Evolutionary conservation across 1,284 basidiomycete species (phyloP), one percentile per base, ranked within the genome.

Genomic region (Exsudoporus floridanus): DNA sequence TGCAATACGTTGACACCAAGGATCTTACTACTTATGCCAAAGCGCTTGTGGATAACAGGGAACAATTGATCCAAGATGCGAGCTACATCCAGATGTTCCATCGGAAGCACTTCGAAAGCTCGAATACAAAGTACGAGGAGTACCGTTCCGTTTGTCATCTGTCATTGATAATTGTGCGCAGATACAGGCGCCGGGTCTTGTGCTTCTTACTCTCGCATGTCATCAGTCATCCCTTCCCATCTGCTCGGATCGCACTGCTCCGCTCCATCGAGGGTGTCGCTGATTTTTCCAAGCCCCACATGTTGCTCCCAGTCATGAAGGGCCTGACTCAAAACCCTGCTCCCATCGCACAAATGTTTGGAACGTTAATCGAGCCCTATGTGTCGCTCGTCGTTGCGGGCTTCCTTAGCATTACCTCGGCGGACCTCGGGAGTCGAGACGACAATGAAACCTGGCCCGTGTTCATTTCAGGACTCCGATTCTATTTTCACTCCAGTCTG

Each of bases 121-220:
- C 62, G 36, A 79, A 77, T 44, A 64, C 75, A 7, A 78, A 80
- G 86, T 92, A 62, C 57, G 81, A 71, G 18, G 34, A 51, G 18
- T 18, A 16, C 34, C 8, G 30, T 12, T 39, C 7, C 12, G 4
- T 42, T 23, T 46, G 9, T 50, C 19, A 21, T 37, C 55, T 14
- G 57, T 45, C 19, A 31, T 4, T 62, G 45, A 61, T n/a, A 13
- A 4, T 60, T 37, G 10, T 42, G 14, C 52, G 36, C 51, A 92
- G 89, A 50, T 86, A 88, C 70, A 92, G 88, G 62, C 82, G 85
- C 55, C 81, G 84, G 12, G 74, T 94, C 42, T 66, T 93, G 34
- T 92, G 88, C 65, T 96, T 82, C 71, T 69, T 98, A 2, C 71
- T 92, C 14, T 96, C 94, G 3, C 96, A 98, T 68, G 77, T 88